Conservation (phyloP, 371 early-diverging fungal genomes). For the Zychaea mexicana region DNA sequence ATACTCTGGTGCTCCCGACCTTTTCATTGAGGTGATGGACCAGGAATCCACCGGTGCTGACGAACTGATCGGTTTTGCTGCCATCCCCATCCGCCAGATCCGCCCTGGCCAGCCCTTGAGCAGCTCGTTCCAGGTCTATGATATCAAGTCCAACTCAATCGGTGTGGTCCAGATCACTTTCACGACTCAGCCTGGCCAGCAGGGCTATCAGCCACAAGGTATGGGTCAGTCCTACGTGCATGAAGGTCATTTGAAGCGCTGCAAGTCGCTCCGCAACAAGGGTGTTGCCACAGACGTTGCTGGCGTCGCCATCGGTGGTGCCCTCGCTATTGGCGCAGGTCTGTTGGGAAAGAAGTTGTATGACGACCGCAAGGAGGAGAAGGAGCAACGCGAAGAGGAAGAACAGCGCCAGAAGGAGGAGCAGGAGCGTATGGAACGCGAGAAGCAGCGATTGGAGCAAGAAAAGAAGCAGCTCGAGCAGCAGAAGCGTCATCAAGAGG, state of each 20-base stretch:
- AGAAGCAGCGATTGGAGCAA: slow-evolving; percentile 23
- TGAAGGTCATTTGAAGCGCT: slow-evolving; percentile 49
- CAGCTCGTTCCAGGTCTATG: slow-evolving; percentile 51
- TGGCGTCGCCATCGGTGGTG: slow-evolving; percentile 12
- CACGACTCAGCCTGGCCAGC: slow-evolving; percentile 35
- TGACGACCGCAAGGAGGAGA: slow-evolving; percentile 36
- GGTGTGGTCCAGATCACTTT: slow-evolving; percentile 56
- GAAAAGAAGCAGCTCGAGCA: slow-evolving; percentile 28
- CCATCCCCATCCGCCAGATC: slow-evolving; percentile 60
- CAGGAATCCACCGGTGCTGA: slow-evolving; percentile 43
- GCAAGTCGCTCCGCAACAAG: slow-evolving; percentile 53
- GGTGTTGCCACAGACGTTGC: slow-evolving; percentile 42
- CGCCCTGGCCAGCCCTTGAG: slow-evolving; percentile 52
- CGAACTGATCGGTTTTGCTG: slow-evolving; percentile 61
- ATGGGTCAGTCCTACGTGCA: slow-evolving; percentile 53
- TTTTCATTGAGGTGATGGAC: slow-evolving; percentile 61
- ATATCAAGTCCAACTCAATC: slow-evolving; percentile 46
- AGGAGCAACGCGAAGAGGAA: slow-evolving; percentile 20
- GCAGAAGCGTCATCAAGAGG: neutral
- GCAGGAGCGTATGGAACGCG: slow-evolving; percentile 33
- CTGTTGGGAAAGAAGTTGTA: slow-evolving; percentile 53
- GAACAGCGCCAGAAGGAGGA: slow-evolving; percentile 15
- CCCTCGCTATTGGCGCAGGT: slow-evolving; percentile 40
- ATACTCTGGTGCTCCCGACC: slow-evolving; percentile 49
- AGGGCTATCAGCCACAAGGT: slow-evolving; percentile 7